Evolutionary conservation across 257 asterid species (phyloP).

Genomic region (Osmanthus fragrans): DNA sequence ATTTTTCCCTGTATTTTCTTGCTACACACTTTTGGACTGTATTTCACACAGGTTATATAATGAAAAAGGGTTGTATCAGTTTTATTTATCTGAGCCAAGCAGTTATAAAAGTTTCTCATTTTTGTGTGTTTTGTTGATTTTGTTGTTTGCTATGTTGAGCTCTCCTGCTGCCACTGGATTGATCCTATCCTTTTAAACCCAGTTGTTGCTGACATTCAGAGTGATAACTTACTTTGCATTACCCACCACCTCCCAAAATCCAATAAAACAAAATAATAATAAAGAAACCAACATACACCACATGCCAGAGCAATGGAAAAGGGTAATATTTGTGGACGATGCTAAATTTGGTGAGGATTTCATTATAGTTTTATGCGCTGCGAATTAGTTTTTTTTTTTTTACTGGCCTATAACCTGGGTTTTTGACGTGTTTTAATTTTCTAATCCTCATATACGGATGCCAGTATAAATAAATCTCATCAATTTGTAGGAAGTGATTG

Average conservation of each 20-base stretch:
- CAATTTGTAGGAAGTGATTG: constrained; percentile 72
- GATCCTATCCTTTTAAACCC: neutral
- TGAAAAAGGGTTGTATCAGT: neutral
- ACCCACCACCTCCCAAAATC: neutral
- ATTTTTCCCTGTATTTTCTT: neutral
- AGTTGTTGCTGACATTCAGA: neutral
- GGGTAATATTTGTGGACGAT: constrained; percentile 1
- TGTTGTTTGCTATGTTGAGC: neutral
- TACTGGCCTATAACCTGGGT: constrained; percentile 6
- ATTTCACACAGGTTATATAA: neutral
- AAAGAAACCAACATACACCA: neutral
- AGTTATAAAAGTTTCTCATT: neutral
- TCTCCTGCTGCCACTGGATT: neutral
- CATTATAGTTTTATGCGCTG: constrained; percentile 10
- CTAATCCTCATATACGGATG: neutral
- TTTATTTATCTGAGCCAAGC: neutral
- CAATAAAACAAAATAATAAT: too few species aligned
- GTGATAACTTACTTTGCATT: neutral
- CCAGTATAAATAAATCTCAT: constrained; percentile 18
- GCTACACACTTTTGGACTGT: neutral
- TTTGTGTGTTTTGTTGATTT: neutral
- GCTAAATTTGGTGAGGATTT: neutral
- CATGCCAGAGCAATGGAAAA: neutral
- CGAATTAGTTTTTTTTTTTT: neutral
- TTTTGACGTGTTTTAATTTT: neutral